Evolutionary conservation across 1,284 basidiomycete genomes (phyloP), one percentile per base, ranked within the genome.

Genomic region (Pascua sp.): DNA sequence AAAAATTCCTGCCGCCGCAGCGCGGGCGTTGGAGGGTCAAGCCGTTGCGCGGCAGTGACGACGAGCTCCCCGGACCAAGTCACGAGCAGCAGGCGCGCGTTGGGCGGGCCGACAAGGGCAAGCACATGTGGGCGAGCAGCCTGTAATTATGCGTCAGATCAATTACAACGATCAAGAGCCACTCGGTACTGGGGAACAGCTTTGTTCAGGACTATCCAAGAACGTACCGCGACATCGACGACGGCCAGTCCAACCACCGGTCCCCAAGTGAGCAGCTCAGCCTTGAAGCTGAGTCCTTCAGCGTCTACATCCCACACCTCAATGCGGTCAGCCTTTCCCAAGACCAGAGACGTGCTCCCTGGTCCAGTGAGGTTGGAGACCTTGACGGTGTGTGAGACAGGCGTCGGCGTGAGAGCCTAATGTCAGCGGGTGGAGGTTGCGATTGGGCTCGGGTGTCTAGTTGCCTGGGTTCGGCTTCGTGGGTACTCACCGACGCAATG

Each of bases 351-450:
- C 11, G 56, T 53, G 7, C 62, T 50, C 1, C 55, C 60, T 4
- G 64, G 46, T 0, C 60, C 54, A 1, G 68, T 70, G 53, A 78
- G 63, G n/a, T 56, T 55, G 9, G 59, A 32, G 24, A 73, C 56
- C 12, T 59, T 60, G 39, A 73, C 50, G 2, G 70, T 68, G 47
- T 71, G 68, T 11, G 76, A 62, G 58, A 77, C 65, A 11, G 75
- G 68, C 4, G 77, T 76, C 37, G 77, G 76, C 47, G 70, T 68
- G 42, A 77, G 69, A 37, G 77, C 75, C 77, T 79, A 45, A 1
- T 24, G 52, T 38, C 12, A 11, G 44, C 18, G 36, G 32, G 51
- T 39, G 15, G 10, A 1, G 12, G 11, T 2, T 11, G 51, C 11
- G 15, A 12, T 13, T 4, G 15, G 40, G 40, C n/a, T 12, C 8